Evolutionary conservation across 345 rosid species (phyloP), one percentile per base, ranked within the genome.

Genomic region (Tarenaya hassleriana): DNA sequence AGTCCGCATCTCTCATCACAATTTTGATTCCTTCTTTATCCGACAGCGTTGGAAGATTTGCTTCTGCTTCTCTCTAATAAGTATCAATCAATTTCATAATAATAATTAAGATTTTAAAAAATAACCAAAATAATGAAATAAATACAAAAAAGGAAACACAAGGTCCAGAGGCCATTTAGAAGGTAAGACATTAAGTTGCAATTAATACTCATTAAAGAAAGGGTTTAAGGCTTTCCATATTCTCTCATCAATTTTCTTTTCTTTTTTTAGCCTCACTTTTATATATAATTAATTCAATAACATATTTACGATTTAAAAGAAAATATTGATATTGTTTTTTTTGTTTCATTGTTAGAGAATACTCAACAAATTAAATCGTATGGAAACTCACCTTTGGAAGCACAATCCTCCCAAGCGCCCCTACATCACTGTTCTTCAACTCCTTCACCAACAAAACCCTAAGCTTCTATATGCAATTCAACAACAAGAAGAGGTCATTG

Each of bases 351-450:
- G 12, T 52, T 53, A 31, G 12, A 20, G 34, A 34, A 24, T 24
- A 24, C n/a, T n/a, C 32, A 21, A 16, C 10, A 16, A 16, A 32
- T 59, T 13, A 5, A 52, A 73, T 33, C 34, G 56, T 59, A 47
- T 52, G 44, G 34, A 46, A 61, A 20, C 69, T 70, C 31, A 86
- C 97, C 97, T 82, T 90, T 68, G 92, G 97, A 61, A 90, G 74
- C 20, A 90, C 79, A 13, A 90, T 86, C 68, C 96, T 82, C 27
- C 96, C 87, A 29, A 82, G 82, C 34, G 73, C 51, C n/a, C 87
- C 81, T 19, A 90, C 94, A 67, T 90, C 97, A 67, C 96, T 90
- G 52, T 75, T 80, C 78, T 71, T 82, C 64, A 90, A 52, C 37
- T 67, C 65, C 68, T 84, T 90, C 42, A 19, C 76, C 56, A 84